These are phyloP conservation scores for Phycomyces nitens DNA, from an alignment of 192 early-diverging fungal genomes.

Conservation along the genomic window DNA sequence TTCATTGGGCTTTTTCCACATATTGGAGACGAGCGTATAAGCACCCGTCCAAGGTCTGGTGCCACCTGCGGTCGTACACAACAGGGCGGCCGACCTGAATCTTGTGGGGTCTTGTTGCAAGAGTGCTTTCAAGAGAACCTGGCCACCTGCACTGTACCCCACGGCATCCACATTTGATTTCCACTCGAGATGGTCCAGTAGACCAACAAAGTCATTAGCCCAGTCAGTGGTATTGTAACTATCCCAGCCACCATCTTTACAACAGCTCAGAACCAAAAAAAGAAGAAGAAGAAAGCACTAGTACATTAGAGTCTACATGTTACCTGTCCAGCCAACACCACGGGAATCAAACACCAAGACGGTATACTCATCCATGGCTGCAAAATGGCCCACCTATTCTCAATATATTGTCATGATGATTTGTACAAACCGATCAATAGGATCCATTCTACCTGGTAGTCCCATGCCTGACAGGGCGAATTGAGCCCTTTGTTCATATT, in stretches of 20 bases:
- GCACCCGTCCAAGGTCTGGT: constrained; percentile 24
- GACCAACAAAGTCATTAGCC: constrained; percentile 64
- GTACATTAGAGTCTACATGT: constrained; percentile 19
- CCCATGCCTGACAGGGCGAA: constrained; percentile 39
- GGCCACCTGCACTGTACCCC: constrained; percentile 78
- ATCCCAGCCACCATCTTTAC: constrained; percentile 22
- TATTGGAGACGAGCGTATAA: constrained; percentile 23
- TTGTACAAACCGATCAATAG: no score
- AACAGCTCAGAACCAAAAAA: neutral
- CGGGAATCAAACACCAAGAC: constrained; percentile 81
- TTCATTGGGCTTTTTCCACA: constrained; percentile 14
- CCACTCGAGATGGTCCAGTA: constrained; percentile 74
- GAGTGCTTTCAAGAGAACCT: constrained; percentile 70
- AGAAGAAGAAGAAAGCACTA: neutral
- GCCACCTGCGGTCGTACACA: constrained; percentile 55
- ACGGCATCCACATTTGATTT: constrained; percentile 59
- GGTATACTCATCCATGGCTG: constrained; percentile 58
- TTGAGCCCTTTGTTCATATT: constrained; percentile 19
- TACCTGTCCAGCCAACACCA: constrained; percentile 64
- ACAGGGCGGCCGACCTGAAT: constrained; percentile 50
- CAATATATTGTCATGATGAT: no score
- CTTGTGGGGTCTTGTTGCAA: constrained; percentile 49
- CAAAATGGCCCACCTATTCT: constrained; percentile 59
- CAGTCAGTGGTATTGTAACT: constrained; percentile 59
- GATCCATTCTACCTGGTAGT: constrained; percentile 30